These are phyloP conservation scores for Kwoniella heveanensis DNA, from an alignment of 768 basidiomycete species.

Conservation along the genomic window DNA sequence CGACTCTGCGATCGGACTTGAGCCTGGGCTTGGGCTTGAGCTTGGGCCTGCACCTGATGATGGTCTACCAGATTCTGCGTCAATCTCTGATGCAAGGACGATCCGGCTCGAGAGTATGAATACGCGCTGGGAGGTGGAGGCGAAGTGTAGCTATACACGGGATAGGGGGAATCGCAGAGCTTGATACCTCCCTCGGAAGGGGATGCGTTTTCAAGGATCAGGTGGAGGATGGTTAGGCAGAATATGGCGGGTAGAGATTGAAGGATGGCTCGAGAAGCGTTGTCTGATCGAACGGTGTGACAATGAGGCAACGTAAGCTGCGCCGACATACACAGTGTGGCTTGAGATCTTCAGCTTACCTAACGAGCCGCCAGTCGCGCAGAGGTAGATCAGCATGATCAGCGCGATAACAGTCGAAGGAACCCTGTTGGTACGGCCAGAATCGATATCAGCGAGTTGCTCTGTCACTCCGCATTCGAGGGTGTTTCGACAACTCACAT, in stretches of 20 bases:
- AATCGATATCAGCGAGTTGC: too few species aligned
- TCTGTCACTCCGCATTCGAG: too few species aligned
- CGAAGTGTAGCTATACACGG: slow-evolving; percentile 7
- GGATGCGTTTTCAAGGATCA: not conserved
- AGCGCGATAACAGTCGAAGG: not conserved
- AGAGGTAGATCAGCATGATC: slow-evolving; percentile 1
- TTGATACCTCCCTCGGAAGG: not conserved
- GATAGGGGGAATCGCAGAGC: not conserved
- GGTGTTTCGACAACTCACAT: not conserved
- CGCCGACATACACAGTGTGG: not conserved
- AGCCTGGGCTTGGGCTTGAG: not conserved
- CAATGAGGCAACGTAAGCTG: not conserved
- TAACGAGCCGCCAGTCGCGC: not conserved
- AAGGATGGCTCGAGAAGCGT: slow-evolving; percentile 5
- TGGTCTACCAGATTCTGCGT: not conserved
- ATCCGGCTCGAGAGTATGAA: not conserved
- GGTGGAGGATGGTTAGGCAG: not conserved
- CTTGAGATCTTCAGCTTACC: not conserved
- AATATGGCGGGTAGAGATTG: not conserved
- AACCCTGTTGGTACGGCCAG: not conserved
- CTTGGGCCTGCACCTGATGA: not conserved
- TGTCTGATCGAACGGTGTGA: not conserved
- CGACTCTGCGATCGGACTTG: not conserved
- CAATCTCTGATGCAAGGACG: slow-evolving; percentile 1
- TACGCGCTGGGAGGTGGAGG: slow-evolving; percentile 1